Evolutionary conservation across 2,329 filamentous ascomycete genomes (phyloP), one percentile per base, ranked within the genome.

Genomic region (Daldinia eschscholtzii): DNA sequence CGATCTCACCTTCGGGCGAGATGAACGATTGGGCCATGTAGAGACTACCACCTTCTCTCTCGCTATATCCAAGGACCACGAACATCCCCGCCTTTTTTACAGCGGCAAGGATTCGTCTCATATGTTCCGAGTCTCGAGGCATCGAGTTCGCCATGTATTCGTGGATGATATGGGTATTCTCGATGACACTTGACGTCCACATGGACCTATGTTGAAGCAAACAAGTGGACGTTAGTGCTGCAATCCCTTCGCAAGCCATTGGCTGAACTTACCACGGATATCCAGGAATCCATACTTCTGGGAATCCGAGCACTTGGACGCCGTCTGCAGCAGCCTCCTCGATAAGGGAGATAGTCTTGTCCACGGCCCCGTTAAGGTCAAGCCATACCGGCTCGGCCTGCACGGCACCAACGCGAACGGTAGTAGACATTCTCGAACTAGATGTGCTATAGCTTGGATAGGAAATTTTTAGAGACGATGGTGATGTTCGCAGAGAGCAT

Each of bases 371-470:
- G 6, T 83, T 79, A 1, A 91, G 82, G 72, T 91, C 85, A 6
- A 91, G 81, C 87, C 88, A 91, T 1, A 80, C 83, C 0, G 88
- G 87, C 76, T 90, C 88, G 5, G 85, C 83, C 73, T 91, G 88
- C 0, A 86, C 83, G 12, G 85, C 85, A 30, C 83, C 85, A 4
- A 87, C 83, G 37, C 77, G 76, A 55, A 77, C 59, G 33, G 56
- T 76, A 9, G 60, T 71, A 30, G 66, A 68, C 71, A 75, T 75
- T 37, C 39, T 67, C 52, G 30, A 57, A 50, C 10, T 57, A 35
- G 26, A 28, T 42, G 53, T 23, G 20, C 35, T 64, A 46, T 55
- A n/a, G 18, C 58, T 59, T 57, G 33, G 41, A 30, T 28, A 23
- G 33, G 41, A 39, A 10, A n/a, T n/a, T 37, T 61, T 57, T 20